Percentiles rank a stretch among this genome's conserved stretches.
These are phyloP conservation scores for Cladorrhinum samala DNA, from an alignment of 495 filamentous ascomycete genomes.

Conservation along the genomic window DNA sequence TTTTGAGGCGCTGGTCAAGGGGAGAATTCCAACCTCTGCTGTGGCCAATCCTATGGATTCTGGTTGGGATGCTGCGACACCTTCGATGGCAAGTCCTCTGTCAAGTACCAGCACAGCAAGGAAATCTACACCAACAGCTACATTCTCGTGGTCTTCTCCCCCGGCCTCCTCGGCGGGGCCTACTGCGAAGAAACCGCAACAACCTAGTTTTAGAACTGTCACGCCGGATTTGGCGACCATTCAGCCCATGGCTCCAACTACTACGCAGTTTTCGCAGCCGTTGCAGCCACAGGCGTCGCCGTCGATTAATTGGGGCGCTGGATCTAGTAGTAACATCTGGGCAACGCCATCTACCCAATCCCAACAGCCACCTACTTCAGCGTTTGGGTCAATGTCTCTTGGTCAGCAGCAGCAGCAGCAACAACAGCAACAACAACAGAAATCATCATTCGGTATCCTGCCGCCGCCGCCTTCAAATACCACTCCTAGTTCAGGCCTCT, in stretches of 20 bases:
- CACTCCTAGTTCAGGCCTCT: slow-evolving; percentile 7
- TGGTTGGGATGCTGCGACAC: slow-evolving; percentile 37
- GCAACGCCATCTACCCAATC: slow-evolving; percentile 24
- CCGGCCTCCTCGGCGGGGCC: slow-evolving; percentile 19
- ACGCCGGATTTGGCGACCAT: slow-evolving; percentile 50
- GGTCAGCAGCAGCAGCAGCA: slow-evolving; percentile 25
- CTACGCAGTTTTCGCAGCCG: slow-evolving; percentile 50
- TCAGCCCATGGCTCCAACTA: slow-evolving; percentile 42
- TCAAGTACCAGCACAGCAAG: slow-evolving; percentile 13
- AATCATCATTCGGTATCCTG: slow-evolving; percentile 41
- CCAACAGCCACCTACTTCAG: slow-evolving; percentile 12
- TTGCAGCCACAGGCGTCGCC: slow-evolving; percentile 30
- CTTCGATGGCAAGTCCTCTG: slow-evolving; percentile 15
- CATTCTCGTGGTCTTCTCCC: slow-evolving; percentile 57
- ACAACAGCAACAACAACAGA: slow-evolving; percentile 10
- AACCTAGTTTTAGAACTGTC: slow-evolving; percentile 44
- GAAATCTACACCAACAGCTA: slow-evolving; percentile 28
- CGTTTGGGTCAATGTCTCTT: slow-evolving; percentile 31
- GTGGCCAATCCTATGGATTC: slow-evolving; percentile 33
- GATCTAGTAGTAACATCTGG: slow-evolving; percentile 28
- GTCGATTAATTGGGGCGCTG: slow-evolving; percentile 31
- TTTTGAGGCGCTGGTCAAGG: slow-evolving; percentile 84
- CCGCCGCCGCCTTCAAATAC: slow-evolving; percentile 37
- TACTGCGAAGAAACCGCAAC: slow-evolving; percentile 29
- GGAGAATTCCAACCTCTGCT: slow-evolving; percentile 30